Base-by-base conservation (phyloP, 2,329 filamentous ascomycete genomes). In the Cadophora sp. region DNA sequence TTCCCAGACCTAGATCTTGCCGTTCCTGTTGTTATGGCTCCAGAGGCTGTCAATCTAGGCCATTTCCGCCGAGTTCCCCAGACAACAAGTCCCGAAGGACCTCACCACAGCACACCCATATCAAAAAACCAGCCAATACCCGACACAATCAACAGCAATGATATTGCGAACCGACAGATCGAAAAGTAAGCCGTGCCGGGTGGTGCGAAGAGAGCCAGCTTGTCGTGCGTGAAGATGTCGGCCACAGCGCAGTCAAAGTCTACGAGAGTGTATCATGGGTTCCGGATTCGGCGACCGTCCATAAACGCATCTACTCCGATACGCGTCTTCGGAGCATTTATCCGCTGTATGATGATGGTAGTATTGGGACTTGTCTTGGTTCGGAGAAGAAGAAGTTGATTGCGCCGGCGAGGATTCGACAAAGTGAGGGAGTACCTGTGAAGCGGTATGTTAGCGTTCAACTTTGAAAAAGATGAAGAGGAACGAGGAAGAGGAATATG, bases 201-300 rank as follows among this genome's bases (percentile, higher is more conserved):
- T 61, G 58, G 37, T 61, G 58, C 27, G 34, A 61, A n/a, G 58
- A 61, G 37, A 61, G 48, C 24, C 8, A 29, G 14, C 37, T 61
- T 19, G 59, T 61, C 12, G 24, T 62, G 22, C 51, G 43, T 11
- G 27, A 62, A 4, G 29, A 12, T 27, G 22, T 16, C 1, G 31
- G 43, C 4, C 60, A 62, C 26, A 51, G 43, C 16, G 27, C 60
- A 4, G 22, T 34, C 12, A 26, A 62, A 22, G 43, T 62, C 11
- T 62, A 43, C 31, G 26, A 31, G n/a, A 62, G 12, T 22, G 43
- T 22, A 34, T 51, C 43, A 34, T 34, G 40, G 26, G 43, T 12
- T 6, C 43, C 60, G 7, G 43, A 51, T 31, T 51, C 37, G 51
- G 60, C 51, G n/a, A 37, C 60, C n/a, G 34, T 51, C 12, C 5